A percentile compares a stretch with the other conserved stretches of the same genome.
These are phyloP conservation scores for Stereocaulon alpinum DNA, from an alignment of 495 filamentous ascomycete species.

Conservation along the genomic window DNA sequence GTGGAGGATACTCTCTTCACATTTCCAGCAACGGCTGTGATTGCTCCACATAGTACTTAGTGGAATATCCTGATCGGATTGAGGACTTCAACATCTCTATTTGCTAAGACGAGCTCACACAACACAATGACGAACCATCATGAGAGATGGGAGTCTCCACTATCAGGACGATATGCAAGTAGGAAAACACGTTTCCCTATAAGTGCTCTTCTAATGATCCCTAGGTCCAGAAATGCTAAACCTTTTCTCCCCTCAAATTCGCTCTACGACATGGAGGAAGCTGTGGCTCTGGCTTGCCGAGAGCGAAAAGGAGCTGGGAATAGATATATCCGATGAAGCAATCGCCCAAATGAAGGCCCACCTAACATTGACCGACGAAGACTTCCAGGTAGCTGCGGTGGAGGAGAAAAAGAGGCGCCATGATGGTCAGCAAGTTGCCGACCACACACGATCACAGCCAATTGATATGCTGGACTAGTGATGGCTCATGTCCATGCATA, in stretches of 20 bases:
- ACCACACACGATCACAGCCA: too few relatives aligned
- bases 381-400: conserved; percentile 63
- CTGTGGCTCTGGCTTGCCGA: conserved; percentile 82
- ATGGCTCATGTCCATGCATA: conserved; percentile 68
- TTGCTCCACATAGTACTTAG: too few relatives aligned
- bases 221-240: background rate
- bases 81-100: too few relatives aligned
- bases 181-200: too few relatives aligned
- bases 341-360: conserved; percentile 65
- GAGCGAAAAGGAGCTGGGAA: conserved; percentile 59
- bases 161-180: too few relatives aligned
- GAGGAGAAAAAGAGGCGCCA: conserved; percentile 71
- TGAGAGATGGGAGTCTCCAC: too few relatives aligned
- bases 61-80: too few relatives aligned
- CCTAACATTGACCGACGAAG: conserved; percentile 62
- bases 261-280: conserved; percentile 67
- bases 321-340: conserved; percentile 58
- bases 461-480: background rate
- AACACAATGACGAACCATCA: too few relatives aligned
- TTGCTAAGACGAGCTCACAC: too few relatives aligned
- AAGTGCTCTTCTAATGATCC: too few relatives aligned
- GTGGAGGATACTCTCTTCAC: too few relatives aligned
- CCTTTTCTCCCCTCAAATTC: conserved; percentile 61
- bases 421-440: conserved; percentile 36
- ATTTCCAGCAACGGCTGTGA: too few relatives aligned